Evolutionary conservation across 2,329 filamentous ascomycete species (phyloP).

Genomic region (Lecanosticta acicola): DNA sequence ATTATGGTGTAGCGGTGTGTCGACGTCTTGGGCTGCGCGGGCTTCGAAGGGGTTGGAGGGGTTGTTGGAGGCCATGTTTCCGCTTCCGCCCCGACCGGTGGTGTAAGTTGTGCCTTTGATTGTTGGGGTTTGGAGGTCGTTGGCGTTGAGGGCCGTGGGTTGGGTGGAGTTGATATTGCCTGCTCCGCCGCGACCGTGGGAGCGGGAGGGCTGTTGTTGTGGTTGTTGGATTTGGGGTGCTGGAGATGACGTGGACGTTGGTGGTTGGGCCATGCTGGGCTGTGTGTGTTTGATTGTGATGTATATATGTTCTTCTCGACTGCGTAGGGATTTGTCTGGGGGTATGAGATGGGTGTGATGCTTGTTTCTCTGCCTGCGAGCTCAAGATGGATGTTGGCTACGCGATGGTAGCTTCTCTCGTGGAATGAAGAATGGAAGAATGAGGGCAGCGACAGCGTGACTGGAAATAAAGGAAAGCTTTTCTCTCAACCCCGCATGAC

Average conservation of each 20-base stretch:
- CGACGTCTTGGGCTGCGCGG: conserved; percentile 76
- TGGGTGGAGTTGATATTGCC: conserved; percentile 46
- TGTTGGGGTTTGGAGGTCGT: conserved; percentile 71
- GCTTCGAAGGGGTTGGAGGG: conserved; percentile 57
- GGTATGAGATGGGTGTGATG: too few species aligned
- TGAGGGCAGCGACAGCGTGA: too few species aligned
- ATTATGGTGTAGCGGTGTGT: conserved; percentile 42
- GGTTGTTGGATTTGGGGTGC: background rate
- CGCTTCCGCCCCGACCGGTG: conserved; percentile 79
- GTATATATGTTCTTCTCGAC: background rate
- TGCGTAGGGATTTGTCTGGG: background rate
- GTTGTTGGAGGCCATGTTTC: conserved; percentile 81
- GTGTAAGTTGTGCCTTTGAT: conserved; percentile 81
- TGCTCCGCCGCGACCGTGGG: conserved; percentile 70
- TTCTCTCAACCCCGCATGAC: background rate
- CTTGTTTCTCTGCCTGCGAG: too few species aligned
- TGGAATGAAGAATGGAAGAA: too few species aligned
- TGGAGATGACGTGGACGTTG: background rate
- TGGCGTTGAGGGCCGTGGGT: conserved; percentile 29
- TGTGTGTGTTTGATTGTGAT: background rate
- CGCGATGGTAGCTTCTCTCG: too few species aligned
- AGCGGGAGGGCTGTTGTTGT: background rate
- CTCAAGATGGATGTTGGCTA: too few species aligned
- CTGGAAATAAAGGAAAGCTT: background rate
- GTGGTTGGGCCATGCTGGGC: conserved; percentile 5